These are phyloP conservation scores for Lentithecium fluviatile DNA, from an alignment of 495 filamentous ascomycete species.

Conservation along the genomic window DNA sequence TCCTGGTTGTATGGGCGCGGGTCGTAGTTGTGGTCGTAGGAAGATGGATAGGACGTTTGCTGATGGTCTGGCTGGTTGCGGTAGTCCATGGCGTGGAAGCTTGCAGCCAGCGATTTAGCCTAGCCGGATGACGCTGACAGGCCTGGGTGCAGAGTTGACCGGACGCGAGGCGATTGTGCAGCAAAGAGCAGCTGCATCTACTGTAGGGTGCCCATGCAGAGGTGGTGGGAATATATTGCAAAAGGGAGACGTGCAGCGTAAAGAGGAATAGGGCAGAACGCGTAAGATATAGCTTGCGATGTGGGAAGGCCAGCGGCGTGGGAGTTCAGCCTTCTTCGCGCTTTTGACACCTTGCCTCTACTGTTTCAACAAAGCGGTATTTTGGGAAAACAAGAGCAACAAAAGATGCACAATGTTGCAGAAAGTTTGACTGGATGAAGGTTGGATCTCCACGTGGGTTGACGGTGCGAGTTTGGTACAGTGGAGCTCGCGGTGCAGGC, in stretches of 20 bases:
- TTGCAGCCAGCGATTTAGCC: conserved; percentile 8
- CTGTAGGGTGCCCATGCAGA: conserved; percentile 7
- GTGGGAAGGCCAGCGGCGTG: too few species aligned
- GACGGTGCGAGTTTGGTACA: not conserved
- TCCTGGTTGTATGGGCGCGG: conserved; percentile 14
- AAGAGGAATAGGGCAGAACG: too few species aligned
- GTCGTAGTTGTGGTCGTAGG: conserved; percentile 30
- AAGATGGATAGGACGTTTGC: conserved; percentile 15
- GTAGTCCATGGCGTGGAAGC: conserved; percentile 31
- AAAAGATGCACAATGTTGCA: too few species aligned
- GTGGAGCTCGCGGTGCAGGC: not conserved
- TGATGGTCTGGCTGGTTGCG: conserved; percentile 30
- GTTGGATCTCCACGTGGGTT: not conserved
- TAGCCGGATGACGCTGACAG: conserved; percentile 9
- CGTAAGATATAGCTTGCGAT: too few species aligned
- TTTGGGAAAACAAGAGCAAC: too few species aligned
- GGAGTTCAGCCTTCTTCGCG: too few species aligned
- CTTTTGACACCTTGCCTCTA: too few species aligned
- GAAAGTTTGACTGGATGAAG: too few species aligned
- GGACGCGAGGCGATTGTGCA: not conserved
- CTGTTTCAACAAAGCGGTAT: too few species aligned
- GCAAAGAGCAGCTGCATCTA: conserved; percentile 16
- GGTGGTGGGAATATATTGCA: not conserved
- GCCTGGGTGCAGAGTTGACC: not conserved
- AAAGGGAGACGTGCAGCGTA: not conserved